These are phyloP conservation scores for Simplicillium aogashimaense DNA, from an alignment of 2,329 filamentous ascomycete species.

Conservation along the genomic window DNA sequence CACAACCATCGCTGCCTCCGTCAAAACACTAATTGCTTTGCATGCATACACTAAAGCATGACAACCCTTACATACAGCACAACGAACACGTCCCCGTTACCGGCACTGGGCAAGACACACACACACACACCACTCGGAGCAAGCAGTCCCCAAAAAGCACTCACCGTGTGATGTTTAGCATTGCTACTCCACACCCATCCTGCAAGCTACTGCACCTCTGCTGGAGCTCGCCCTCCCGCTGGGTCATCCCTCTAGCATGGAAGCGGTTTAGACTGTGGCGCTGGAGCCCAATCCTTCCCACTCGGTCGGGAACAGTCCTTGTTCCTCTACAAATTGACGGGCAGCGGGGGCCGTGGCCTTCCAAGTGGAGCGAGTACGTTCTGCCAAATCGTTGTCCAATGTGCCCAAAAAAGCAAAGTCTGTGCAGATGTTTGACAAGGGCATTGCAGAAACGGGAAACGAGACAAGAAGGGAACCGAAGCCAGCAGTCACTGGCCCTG, in stretches of 20 bases:
- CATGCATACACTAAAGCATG: no score
- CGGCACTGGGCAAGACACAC: no score
- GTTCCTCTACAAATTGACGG: not conserved
- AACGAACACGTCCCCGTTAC: no score
- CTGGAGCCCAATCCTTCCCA: conserved; percentile 6
- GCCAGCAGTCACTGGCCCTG: not conserved
- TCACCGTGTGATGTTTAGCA: no score
- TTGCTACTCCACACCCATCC: conserved; percentile 1
- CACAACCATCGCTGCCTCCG: no score
- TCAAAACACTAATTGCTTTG: no score
- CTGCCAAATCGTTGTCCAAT: not conserved
- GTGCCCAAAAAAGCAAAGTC: not conserved
- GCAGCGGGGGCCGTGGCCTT: not conserved
- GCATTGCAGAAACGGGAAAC: not conserved
- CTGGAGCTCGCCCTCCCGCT: not conserved
- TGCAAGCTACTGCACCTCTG: conserved; percentile 1
- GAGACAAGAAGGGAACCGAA: not conserved
- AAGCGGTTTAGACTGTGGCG: conserved; percentile 4
- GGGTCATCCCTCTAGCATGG: not conserved
- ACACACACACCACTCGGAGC: no score
- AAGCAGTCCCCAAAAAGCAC: no score
- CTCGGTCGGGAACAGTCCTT: conserved; percentile 5
- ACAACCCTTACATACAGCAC: no score
- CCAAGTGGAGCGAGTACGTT: not conserved
- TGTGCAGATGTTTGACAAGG: not conserved